Evolutionary conservation across 306 rosid species (phyloP).

Genomic region (Cicer pinnatifidum): DNA sequence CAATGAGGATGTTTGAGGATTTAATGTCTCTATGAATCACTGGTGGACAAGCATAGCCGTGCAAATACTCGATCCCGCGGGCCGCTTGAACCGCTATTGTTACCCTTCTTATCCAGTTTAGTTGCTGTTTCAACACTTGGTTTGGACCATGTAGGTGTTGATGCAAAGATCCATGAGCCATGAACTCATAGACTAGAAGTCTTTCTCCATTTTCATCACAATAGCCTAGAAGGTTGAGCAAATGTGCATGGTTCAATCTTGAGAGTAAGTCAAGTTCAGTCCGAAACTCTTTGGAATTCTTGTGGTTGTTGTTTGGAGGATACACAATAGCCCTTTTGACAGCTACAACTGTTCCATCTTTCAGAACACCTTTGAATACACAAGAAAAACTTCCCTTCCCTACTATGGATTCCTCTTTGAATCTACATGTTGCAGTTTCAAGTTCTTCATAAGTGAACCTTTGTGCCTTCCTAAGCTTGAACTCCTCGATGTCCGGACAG

Average conservation of each 20-base stretch:
- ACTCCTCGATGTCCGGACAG: constrained; percentile 72
- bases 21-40: constrained; percentile 91
- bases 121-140: constrained; percentile 65
- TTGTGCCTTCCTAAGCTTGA: constrained; percentile 74
- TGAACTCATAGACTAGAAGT: constrained; percentile 89
- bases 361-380: constrained; percentile 76
- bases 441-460: constrained; percentile 83
- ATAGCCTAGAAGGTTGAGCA: constrained; percentile 85
- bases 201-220: constrained; percentile 87
- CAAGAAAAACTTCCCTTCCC: constrained; percentile 94
- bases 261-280: constrained; percentile 89
- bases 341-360: constrained; percentile 84
- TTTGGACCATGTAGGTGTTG: constrained; percentile 81
- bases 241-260: constrained; percentile 84
- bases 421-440: constrained; percentile 71
- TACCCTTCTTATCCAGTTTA: constrained; percentile 85
- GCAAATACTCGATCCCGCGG: constrained; percentile 82
- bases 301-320: constrained; percentile 60
- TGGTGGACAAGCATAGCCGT: constrained; percentile 92
- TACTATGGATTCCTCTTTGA: constrained; percentile 76
- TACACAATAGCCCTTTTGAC: constrained; percentile 83
- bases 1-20: constrained; percentile 95
- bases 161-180: constrained; percentile 91
- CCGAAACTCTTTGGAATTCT: constrained; percentile 80
- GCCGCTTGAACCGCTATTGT: constrained; percentile 96